phyloP scores from a whole-genome alignment of 768 basidiomycete species.

The Calocera cornea region DNA sequence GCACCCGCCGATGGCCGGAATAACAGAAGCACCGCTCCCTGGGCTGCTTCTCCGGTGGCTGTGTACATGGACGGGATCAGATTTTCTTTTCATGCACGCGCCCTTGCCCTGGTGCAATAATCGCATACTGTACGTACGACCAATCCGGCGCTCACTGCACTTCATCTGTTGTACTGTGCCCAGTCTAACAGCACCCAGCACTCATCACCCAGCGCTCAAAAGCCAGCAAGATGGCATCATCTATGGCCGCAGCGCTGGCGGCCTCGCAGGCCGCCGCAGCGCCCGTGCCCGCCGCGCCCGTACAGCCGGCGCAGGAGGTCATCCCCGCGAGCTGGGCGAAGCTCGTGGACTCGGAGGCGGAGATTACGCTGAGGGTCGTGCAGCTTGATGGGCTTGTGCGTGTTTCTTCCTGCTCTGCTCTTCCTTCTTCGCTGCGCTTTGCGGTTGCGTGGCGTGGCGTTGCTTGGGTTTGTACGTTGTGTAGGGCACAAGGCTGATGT shows the following conservation, averaged over 20 bases:
- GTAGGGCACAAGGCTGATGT: slow-evolving; percentile 5
- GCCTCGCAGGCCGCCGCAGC: slow-evolving; percentile 48
- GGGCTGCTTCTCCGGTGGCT: not conserved
- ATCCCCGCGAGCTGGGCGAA: slow-evolving; percentile 89
- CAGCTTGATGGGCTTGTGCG: slow-evolving; percentile 80
- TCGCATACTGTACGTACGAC: too few relatives aligned
- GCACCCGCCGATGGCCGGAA: not conserved
- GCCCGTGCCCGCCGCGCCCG: slow-evolving; percentile 47
- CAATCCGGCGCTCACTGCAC: too few relatives aligned
- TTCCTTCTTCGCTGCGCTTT: too few relatives aligned
- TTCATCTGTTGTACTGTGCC: too few relatives aligned
- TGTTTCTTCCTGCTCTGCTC: slow-evolving; percentile 8
- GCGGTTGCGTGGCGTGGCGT: too few relatives aligned
- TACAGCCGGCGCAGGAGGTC: slow-evolving; percentile 44
- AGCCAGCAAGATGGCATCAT: slow-evolving; percentile 42
- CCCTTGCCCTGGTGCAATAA: not conserved
- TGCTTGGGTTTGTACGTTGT: slow-evolving; percentile 5
- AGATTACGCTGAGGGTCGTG: slow-evolving; percentile 63
- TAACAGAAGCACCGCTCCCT: not conserved
- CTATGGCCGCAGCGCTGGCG: slow-evolving; percentile 88
- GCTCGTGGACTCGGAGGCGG: slow-evolving; percentile 84
- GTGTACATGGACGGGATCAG: not conserved
- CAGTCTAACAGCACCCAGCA: too few relatives aligned
- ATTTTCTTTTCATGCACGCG: not conserved
- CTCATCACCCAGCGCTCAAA: not conserved